A percentile compares a stretch with the other conserved stretches of the same genome.
phyloP scores from a whole-genome alignment of 2,329 filamentous ascomycete species.

The Bisporella sp. region DNA sequence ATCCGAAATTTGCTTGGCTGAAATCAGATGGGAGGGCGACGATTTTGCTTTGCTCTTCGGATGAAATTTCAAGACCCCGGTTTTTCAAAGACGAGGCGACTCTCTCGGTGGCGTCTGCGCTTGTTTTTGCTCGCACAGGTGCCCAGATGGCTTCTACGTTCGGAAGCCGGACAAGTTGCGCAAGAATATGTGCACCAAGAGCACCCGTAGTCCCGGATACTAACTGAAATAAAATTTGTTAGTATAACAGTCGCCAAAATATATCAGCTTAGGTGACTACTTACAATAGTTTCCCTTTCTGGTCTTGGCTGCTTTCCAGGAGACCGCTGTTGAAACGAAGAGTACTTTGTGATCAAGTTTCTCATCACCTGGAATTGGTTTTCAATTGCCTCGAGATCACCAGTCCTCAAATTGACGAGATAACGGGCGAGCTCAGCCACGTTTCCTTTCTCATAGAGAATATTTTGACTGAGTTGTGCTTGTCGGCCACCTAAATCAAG shows the following conservation, averaged over 20 bases:
- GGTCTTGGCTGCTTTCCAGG: not conserved
- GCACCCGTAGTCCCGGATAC: conserved; percentile 60
- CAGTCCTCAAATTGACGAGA: conserved; percentile 31
- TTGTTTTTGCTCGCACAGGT: conserved; percentile 35
- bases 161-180: conserved; percentile 48
- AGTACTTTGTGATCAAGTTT: conserved; percentile 37
- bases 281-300: not conserved
- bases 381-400: conserved; percentile 25
- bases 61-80: conserved; percentile 27
- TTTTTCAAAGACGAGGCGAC: conserved; percentile 26
- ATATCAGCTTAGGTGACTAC: not conserved
- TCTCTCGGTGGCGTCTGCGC: conserved; percentile 27
- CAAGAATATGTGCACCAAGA: conserved; percentile 51
- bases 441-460: conserved; percentile 50
- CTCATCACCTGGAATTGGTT: conserved; percentile 36
- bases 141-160: conserved; percentile 46
- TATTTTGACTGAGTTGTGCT: conserved; percentile 41
- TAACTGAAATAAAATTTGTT: conserved; percentile 23
- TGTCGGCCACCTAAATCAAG: conserved; percentile 38
- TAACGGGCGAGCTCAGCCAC: conserved; percentile 37
- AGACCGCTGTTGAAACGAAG: conserved; percentile 23
- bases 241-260: not conserved
- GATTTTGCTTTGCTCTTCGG: conserved; percentile 27
- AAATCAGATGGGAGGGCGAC: conserved; percentile 33
- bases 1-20: conserved; percentile 31